Base-by-base conservation (phyloP, 495 filamentous ascomycete genomes). In the Echria macrotheca region DNA sequence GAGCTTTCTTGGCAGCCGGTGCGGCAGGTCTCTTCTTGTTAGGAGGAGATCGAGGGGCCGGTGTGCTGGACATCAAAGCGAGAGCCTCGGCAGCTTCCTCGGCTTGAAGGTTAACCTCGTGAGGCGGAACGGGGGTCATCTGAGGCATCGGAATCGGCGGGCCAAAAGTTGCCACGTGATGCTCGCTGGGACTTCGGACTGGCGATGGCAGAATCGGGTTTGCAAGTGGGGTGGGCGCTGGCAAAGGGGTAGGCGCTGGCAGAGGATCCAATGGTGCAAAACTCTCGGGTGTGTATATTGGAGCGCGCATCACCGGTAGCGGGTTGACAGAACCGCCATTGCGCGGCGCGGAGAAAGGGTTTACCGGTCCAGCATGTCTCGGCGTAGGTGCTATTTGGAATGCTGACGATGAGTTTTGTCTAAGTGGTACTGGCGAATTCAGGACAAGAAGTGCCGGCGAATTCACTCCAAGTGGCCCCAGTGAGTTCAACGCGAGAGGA, bases 1-100 rank as follows among this genome's bases (percentile, higher is more conserved):
- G 21, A 14, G 9, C 21, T 45, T 31, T 45, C 42, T 31, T 43
- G 9, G 25, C 42, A 17, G 42, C 6, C 19, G 42, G 42, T 32
- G 8, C 46, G 25, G 24, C 32, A 15, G 33, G 35, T 26, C 46
- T 36, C 35, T 49, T 49, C 15, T 44, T 44, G n/a, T n/a, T 28
- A 14, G 33, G 8, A 8, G 33, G 14, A 5, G 33, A 6, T 9
- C 7, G 7, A 23, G 38, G 15, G 22, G 3, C 18, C 19, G 38
- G 22, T 1, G 3, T 21, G 38, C 24, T 41, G 6, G 21, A 12
- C 38, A 41, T 41, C 18, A 22, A 41, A 1, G 38, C 38, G 3
- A 41, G 21, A 7, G 38, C 38, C 14, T 17, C 38, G 3, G 38
- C 38, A 3, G 38, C 38, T 24, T 31, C 28, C 6, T 31, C 28